Evolutionary conservation across 495 filamentous ascomycete species (phyloP).

Genomic region (Penicillium nucicola): DNA sequence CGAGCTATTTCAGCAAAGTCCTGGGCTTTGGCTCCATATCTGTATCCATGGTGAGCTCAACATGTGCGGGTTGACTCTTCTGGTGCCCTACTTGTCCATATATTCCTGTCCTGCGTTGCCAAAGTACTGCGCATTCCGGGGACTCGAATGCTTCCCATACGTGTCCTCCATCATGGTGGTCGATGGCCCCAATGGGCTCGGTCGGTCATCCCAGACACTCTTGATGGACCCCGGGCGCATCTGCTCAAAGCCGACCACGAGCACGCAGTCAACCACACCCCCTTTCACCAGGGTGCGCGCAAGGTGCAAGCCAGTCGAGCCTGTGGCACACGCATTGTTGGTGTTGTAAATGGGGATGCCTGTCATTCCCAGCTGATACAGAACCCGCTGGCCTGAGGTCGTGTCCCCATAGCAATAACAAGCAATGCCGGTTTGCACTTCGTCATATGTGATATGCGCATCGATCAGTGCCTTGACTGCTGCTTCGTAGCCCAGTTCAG

Average conservation of each 20-base stretch:
- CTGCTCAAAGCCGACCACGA: slow-evolving; percentile 90
- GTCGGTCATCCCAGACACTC: slow-evolving; percentile 23
- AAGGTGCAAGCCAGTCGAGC: slow-evolving; percentile 72
- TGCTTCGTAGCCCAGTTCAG: slow-evolving; percentile 20
- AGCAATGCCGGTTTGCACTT: slow-evolving; percentile 77
- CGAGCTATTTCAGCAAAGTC: slow-evolving; percentile 86
- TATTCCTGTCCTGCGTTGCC: slow-evolving; percentile 84
- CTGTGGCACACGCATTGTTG: slow-evolving; percentile 87
- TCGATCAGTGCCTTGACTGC: slow-evolving; percentile 73
- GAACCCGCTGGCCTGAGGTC: slow-evolving; percentile 68
- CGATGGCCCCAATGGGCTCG: slow-evolving; percentile 18
- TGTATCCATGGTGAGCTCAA: slow-evolving; percentile 18
- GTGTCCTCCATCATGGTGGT: slow-evolving; percentile 20
- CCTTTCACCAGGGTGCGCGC: slow-evolving; percentile 64
- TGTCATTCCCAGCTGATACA: slow-evolving; percentile 92
- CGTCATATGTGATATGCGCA: slow-evolving; percentile 82
- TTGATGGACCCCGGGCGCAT: slow-evolving; percentile 65
- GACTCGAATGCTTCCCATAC: slow-evolving; percentile 14
- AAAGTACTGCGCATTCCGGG: slow-evolving; percentile 79
- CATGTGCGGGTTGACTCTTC: not conserved
- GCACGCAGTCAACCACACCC: slow-evolving; percentile 67
- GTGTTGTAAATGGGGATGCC: slow-evolving; percentile 82
- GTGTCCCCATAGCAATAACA: slow-evolving; percentile 88
- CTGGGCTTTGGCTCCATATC: slow-evolving; percentile 64
- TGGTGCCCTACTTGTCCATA: slow-evolving; percentile 64